Percentiles rank a stretch among this genome's conserved stretches.
Conservation (phyloP, 306 rosid genomes). For the Cucurbita pepo region DNA sequence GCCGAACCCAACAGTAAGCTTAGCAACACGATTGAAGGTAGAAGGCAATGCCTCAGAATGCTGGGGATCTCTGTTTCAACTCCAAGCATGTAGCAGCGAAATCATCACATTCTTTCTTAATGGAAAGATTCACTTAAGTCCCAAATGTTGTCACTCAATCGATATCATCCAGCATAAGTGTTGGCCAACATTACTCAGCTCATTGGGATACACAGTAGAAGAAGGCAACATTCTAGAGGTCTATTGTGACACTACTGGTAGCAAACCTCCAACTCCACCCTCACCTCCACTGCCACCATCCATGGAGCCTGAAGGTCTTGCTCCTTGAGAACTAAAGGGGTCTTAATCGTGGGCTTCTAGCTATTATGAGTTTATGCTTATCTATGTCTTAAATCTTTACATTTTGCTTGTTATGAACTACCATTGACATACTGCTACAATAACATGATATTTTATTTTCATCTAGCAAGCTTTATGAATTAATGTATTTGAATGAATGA, state of each 20-base stretch:
- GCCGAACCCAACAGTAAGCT: not conserved
- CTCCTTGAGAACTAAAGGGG: not conserved
- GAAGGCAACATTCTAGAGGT: slow-evolving; percentile 41
- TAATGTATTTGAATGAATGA: slow-evolving; percentile 36
- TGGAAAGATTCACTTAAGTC: slow-evolving; percentile 40
- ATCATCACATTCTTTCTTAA: slow-evolving; percentile 39
- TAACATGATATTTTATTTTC: not conserved
- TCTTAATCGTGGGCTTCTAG: not conserved
- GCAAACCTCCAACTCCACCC: slow-evolving; percentile 4
- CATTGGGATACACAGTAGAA: slow-evolving; percentile 41
- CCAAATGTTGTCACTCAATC: slow-evolving; percentile 39
- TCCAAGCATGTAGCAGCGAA: slow-evolving; percentile 48
- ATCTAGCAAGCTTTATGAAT: not conserved
- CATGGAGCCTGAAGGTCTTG: not conserved
- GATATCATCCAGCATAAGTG: slow-evolving; percentile 35
- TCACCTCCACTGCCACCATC: slow-evolving; percentile 5
- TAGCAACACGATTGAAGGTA: slow-evolving; percentile 24
- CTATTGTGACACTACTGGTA: slow-evolving; percentile 27
- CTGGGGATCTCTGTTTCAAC: slow-evolving; percentile 43
- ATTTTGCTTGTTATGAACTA: not conserved
- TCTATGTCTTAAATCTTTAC: not conserved
- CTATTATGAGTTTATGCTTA: not conserved
- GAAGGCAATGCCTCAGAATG: slow-evolving; percentile 27
- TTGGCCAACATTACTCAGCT: slow-evolving; percentile 44
- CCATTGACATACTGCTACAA: not conserved